phyloP scores from a whole-genome alignment of 1,139 yeast genomes.

The Pichiaceae sp. region DNA sequence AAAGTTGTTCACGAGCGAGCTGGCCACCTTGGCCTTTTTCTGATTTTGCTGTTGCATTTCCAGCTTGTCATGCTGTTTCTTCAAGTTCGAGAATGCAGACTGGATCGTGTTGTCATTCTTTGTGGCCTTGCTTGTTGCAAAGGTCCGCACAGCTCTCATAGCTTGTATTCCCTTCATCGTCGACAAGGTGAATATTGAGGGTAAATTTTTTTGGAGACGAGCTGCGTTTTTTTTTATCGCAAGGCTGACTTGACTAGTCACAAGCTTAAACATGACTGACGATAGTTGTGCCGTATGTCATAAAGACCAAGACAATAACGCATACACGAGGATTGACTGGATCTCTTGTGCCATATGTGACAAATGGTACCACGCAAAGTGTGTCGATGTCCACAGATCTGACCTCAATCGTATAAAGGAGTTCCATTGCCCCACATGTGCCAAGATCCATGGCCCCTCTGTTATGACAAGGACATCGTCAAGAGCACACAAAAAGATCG shows the following conservation, averaged over 20 bases:
- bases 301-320: conserved; percentile 4
- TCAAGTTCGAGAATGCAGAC: conserved; percentile 4
- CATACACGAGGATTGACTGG: conserved; percentile 32
- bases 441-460: conserved; percentile 41
- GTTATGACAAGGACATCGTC: conserved; percentile 46
- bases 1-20: conserved; percentile 32
- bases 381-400: conserved; percentile 33
- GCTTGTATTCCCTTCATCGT: no score
- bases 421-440: conserved; percentile 52
- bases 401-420: conserved; percentile 34
- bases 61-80: conserved; percentile 5
- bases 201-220: neutral
- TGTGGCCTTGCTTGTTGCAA: no score
- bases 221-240: neutral
- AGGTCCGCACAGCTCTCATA: no score
- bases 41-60: conserved; percentile 25
- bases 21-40: conserved; percentile 22
- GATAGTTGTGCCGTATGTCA: conserved; percentile 16
- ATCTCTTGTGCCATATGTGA: conserved; percentile 54
- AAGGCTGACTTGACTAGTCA: no score
- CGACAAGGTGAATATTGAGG: neutral
- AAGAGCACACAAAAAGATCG: conserved; percentile 45
- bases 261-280: neutral
- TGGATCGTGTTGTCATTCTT: conserved; percentile 2
- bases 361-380: conserved; percentile 53